These are phyloP conservation scores for Diaporthe aspalathi DNA, from an alignment of 2,329 filamentous ascomycete species.

Conservation along the genomic window DNA sequence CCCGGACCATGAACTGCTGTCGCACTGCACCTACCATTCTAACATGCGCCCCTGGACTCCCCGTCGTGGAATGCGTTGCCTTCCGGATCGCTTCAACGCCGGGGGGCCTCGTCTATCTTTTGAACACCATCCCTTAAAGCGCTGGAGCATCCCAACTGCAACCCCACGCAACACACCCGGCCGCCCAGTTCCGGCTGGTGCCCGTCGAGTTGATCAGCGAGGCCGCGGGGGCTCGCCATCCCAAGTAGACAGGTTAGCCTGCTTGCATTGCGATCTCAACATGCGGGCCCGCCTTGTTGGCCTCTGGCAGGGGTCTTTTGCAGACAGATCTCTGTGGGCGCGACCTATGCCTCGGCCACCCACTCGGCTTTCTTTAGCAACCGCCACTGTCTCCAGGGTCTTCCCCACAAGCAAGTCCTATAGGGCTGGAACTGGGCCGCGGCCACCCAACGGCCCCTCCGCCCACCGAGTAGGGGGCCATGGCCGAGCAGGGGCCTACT, in stretches of 20 bases:
- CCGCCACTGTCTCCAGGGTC: background rate
- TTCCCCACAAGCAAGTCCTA: constrained; percentile 27
- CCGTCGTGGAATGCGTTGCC: background rate
- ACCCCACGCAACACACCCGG: background rate
- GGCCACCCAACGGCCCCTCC: constrained; percentile 10
- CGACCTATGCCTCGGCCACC: constrained; percentile 13
- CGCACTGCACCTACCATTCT: background rate
- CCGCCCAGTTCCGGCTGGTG: background rate
- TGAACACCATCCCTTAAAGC: background rate
- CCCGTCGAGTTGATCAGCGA: background rate
- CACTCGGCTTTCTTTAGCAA: constrained; percentile 23
- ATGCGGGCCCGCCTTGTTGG: background rate
- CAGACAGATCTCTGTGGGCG: constrained; percentile 11
- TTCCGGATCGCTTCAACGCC: background rate
- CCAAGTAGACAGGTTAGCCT: background rate
- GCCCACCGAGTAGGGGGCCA: background rate
- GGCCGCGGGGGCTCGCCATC: background rate
- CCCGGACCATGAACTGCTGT: background rate
- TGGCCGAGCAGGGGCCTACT: constrained; percentile 17
- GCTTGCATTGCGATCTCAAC: background rate
- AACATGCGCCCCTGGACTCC: background rate
- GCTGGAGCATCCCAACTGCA: background rate
- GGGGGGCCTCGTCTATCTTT: background rate
- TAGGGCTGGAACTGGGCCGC: constrained; percentile 27
- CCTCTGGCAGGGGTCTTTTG: background rate